These are phyloP conservation scores for Alternaria metachromatica DNA, from an alignment of 2,329 filamentous ascomycete genomes.

Conservation along the genomic window DNA sequence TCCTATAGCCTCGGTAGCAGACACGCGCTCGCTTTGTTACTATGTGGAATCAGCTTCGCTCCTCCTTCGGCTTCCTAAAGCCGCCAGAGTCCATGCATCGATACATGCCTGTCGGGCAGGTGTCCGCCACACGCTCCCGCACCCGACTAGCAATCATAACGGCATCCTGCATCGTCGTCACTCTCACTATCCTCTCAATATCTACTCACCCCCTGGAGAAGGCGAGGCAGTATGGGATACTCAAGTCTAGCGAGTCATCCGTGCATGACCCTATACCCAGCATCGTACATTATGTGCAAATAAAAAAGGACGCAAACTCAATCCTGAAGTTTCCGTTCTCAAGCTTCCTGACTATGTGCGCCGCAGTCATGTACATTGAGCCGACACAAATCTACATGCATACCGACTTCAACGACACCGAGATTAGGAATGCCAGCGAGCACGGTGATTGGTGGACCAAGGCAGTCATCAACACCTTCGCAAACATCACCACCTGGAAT, in stretches of 20 bases:
- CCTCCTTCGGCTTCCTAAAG: neutral
- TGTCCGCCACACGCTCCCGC: neutral
- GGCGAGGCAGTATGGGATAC: neutral
- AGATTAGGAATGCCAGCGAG: conserved; percentile 7
- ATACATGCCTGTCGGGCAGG: neutral
- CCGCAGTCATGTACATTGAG: neutral
- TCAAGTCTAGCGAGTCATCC: neutral
- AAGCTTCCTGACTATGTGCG: neutral
- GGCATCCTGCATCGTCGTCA: neutral
- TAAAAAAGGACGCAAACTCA: neutral
- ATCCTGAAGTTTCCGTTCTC: neutral
- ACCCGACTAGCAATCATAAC: neutral
- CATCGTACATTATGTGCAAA: neutral
- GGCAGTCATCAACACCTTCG: conserved; percentile 14
- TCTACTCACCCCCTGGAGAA: neutral
- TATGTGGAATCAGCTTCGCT: neutral
- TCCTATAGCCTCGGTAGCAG: neutral
- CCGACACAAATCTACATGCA: conserved; percentile 25
- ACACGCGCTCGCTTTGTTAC: neutral
- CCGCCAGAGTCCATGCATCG: neutral
- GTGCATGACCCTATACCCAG: neutral
- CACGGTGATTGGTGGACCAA: conserved; percentile 23
- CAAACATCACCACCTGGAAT: neutral
- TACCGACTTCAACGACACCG: conserved; percentile 23
- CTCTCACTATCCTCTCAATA: neutral